These are phyloP conservation scores for Nowakowskiella sp. DNA, from an alignment of 192 early-diverging fungal species.

Conservation along the genomic window DNA sequence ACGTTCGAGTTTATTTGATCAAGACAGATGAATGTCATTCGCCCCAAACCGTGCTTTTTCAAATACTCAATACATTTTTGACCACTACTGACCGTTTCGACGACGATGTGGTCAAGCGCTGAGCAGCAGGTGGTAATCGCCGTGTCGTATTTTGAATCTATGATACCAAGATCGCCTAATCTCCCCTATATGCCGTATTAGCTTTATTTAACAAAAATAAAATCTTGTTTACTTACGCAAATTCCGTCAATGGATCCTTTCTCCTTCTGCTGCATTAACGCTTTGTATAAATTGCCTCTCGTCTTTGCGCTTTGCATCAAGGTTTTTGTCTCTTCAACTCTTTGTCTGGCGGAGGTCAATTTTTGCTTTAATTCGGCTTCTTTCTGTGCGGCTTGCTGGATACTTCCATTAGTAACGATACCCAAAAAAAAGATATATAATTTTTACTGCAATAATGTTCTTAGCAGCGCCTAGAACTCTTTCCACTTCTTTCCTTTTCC, in stretches of 20 bases:
- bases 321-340: constrained; percentile 61
- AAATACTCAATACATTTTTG: constrained; percentile 87
- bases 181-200: constrained; percentile 58
- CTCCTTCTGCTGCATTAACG: constrained; percentile 61
- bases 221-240: constrained; percentile 36
- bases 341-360: constrained; percentile 41
- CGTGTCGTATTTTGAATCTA: constrained; percentile 89
- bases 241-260: constrained; percentile 68
- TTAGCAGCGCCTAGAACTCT: constrained; percentile 32
- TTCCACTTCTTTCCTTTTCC: constrained; percentile 34
- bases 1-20: constrained; percentile 57
- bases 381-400: constrained; percentile 28
- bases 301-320: constrained; percentile 55
- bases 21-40: constrained; percentile 75
- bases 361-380: constrained; percentile 31
- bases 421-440: too few species aligned
- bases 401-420: too few species aligned
- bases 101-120: constrained; percentile 80
- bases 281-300: constrained; percentile 59
- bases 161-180: constrained; percentile 91
- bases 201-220: background rate
- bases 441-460: too few species aligned
- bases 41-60: constrained; percentile 74
- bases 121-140: constrained; percentile 88
- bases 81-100: constrained; percentile 76